phyloP scores from a whole-genome alignment of 164 flowering plant genomes.

The Magnolia officinalis region DNA sequence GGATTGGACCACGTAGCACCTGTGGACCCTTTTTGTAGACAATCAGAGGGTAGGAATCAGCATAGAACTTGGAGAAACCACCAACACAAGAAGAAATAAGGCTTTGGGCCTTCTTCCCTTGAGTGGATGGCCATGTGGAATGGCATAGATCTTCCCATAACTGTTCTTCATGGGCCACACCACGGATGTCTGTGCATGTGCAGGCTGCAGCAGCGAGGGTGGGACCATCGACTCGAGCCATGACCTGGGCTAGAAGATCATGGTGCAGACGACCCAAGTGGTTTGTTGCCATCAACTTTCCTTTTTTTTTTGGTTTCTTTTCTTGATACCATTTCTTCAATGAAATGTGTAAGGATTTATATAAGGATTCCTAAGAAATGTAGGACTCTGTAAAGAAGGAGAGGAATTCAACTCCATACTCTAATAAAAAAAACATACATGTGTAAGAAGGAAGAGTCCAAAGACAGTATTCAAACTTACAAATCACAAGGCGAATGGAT shows the following conservation, averaged over 20 bases:
- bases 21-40: not conserved
- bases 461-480: not conserved
- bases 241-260: constrained; percentile 20
- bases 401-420: not conserved
- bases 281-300: not conserved
- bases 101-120: constrained; percentile 1
- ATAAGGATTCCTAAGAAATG: no score
- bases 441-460: not conserved
- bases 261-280: constrained; percentile 6
- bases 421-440: not conserved
- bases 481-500: no score
- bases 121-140: constrained; percentile 32
- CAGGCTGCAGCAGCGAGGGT: constrained; percentile 25
- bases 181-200: constrained; percentile 19
- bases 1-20: no score
- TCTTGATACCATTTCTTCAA: no score
- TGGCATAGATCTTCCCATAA: constrained; percentile 24
- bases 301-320: not conserved
- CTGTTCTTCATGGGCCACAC: constrained; percentile 10
- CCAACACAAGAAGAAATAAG: constrained; percentile 7
- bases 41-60: constrained; percentile 24
- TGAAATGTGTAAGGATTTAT: no score
- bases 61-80: constrained; percentile 21
- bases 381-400: not conserved
- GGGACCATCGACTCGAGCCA: constrained; percentile 24